phyloP scores from a whole-genome alignment of 169 alveolate species.

The Eimeria sp. region DNA sequence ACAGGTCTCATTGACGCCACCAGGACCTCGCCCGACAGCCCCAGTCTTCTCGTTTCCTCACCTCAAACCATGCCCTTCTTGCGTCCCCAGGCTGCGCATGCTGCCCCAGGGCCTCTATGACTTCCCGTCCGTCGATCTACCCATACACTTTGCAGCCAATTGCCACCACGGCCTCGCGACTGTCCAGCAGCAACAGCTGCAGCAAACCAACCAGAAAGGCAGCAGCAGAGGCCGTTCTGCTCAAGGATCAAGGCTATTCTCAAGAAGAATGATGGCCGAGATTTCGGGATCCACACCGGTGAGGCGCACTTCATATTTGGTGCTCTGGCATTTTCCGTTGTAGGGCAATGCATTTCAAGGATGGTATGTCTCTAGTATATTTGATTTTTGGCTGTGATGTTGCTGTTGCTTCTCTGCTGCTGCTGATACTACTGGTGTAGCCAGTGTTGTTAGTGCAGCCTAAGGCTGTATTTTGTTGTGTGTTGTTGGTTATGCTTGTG shows the following conservation, averaged over 20 bases:
- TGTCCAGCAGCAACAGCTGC: constrained; percentile 65
- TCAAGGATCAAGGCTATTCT: constrained; percentile 40
- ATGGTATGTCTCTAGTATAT: background rate
- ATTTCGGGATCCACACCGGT: constrained; percentile 58
- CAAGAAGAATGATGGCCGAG: constrained; percentile 71
- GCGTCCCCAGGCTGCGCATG: constrained; percentile 65
- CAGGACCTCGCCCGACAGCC: background rate
- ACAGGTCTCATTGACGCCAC: constrained; percentile 47
- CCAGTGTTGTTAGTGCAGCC: background rate
- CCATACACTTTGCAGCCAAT: constrained; percentile 69
- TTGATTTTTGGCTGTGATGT: background rate
- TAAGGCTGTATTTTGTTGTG: background rate
- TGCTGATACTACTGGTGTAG: background rate
- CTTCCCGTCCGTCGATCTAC: constrained; percentile 70
- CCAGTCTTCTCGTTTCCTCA: constrained; percentile 73
- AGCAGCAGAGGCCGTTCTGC: constrained; percentile 53
- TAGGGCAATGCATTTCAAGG: background rate
- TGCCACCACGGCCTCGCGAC: constrained; percentile 64
- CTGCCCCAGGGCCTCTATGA: constrained; percentile 76
- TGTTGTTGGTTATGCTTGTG: background rate
- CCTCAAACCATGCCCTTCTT: constrained; percentile 65
- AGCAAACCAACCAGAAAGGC: constrained; percentile 46
- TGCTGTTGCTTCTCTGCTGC: background rate
- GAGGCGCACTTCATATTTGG: background rate
- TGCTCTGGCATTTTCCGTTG: background rate